These are phyloP conservation scores for Cicer pinnatifidum DNA, from an alignment of 306 rosid genomes.

Conservation along the genomic window DNA sequence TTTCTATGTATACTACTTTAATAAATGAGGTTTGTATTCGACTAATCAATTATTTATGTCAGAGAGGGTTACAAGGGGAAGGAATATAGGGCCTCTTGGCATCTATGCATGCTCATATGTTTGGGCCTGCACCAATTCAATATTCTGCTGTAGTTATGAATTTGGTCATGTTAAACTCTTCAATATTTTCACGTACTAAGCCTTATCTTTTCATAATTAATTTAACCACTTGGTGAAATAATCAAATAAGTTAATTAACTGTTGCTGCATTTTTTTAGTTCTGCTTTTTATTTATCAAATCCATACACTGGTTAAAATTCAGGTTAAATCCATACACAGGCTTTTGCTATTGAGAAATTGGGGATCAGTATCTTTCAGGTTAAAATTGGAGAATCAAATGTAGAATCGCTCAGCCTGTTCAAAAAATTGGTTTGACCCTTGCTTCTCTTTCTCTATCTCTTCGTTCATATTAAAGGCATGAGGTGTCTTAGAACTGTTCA, in stretches of 20 bases:
- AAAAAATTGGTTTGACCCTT: conserved; percentile 66
- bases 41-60: conserved; percentile 33
- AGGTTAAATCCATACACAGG: too few species aligned
- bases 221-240: conserved; percentile 6
- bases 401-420: conserved; percentile 75
- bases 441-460: conserved; percentile 26
- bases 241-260: conserved; percentile 7
- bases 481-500: neutral
- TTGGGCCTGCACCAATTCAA: conserved; percentile 13
- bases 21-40: conserved; percentile 19
- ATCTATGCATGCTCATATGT: conserved; percentile 1
- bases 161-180: neutral
- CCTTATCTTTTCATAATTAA: conserved; percentile 1
- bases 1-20: neutral
- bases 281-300: conserved; percentile 34
- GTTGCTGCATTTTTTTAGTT: conserved; percentile 1
- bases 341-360: conserved; percentile 68
- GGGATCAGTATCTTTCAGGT: conserved; percentile 67
- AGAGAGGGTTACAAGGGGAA: conserved; percentile 18
- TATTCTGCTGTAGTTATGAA: conserved; percentile 9
- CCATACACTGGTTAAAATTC: conserved; percentile 3
- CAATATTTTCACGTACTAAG: neutral
- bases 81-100: neutral
- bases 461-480: conserved; percentile 6
- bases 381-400: conserved; percentile 88